Evolutionary conservation across 2,329 filamentous ascomycete genomes (phyloP).

Genomic region (Zymoseptoria tritici): DNA sequence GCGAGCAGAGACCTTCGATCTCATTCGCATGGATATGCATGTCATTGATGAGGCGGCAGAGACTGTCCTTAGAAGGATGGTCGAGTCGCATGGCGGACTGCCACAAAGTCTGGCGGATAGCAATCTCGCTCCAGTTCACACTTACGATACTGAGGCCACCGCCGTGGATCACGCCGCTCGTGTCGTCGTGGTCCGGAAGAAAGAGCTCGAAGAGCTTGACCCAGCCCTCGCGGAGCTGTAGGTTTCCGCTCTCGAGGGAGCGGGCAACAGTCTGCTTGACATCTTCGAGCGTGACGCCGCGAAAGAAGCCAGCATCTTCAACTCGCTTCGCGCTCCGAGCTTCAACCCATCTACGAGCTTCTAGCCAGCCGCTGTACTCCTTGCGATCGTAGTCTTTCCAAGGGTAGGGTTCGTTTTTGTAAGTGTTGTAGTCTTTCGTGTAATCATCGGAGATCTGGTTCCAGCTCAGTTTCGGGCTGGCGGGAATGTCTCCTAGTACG

Average conservation of each 20-base stretch:
- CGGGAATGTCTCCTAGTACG: conserved; percentile 34
- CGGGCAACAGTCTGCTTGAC: conserved; percentile 24
- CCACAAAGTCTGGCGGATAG: conserved; percentile 29
- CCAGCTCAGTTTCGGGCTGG: conserved; percentile 28
- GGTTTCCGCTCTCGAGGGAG: conserved; percentile 25
- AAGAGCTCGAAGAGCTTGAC: conserved; percentile 26
- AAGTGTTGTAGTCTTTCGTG: conserved; percentile 32
- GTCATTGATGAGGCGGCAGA: conserved; percentile 8
- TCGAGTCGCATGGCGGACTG: conserved; percentile 1
- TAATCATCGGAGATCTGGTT: conserved; percentile 34
- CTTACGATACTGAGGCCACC: conserved; percentile 33
- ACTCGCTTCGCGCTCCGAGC: conserved; percentile 35
- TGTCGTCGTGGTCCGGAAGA: conserved; percentile 1
- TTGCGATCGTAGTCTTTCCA: conserved; percentile 20
- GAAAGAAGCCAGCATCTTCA: conserved; percentile 33
- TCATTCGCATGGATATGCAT: conserved; percentile 30
- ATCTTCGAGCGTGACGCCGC: conserved; percentile 28
- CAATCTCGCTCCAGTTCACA: conserved; percentile 42
- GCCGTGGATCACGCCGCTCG: background rate
- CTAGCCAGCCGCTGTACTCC: conserved; percentile 34
- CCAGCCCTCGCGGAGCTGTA: conserved; percentile 35
- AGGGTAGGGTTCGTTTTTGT: conserved; percentile 27
- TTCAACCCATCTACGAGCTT: conserved; percentile 33
- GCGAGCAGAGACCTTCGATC: conserved; percentile 23
- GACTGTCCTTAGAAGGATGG: background rate